Evolutionary conservation across 352 stramenopile species (phyloP).

Genomic region (Globisporangium spiculum): DNA sequence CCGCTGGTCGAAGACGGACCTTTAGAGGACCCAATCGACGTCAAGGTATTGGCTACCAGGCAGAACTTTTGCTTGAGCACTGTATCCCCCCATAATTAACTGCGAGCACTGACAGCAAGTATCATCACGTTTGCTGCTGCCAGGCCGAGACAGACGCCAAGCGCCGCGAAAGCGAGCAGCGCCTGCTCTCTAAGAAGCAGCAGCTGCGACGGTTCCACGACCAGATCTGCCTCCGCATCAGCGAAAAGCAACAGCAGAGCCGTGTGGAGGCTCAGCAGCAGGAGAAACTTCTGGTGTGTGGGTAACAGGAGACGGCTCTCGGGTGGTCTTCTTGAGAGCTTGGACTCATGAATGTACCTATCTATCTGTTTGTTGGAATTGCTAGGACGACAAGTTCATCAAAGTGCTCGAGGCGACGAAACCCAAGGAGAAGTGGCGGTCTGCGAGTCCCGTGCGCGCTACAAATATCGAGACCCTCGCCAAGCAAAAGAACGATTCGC

Average conservation of each 20-base stretch:
- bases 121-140: neutral
- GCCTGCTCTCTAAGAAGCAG: constrained; percentile 32
- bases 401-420: constrained; percentile 29
- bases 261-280: constrained; percentile 25
- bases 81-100: neutral
- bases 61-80: neutral
- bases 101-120: neutral
- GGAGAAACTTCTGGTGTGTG: constrained; percentile 27
- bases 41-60: constrained; percentile 4
- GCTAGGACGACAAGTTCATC: constrained; percentile 37
- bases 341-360: neutral
- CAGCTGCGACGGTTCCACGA: constrained; percentile 57
- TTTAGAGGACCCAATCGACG: constrained; percentile 1
- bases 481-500: neutral
- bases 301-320: too few species aligned
- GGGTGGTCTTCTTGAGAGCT: too few species aligned
- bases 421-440: neutral
- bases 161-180: constrained; percentile 30
- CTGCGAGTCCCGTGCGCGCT: neutral
- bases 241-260: constrained; percentile 38
- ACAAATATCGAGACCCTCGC: neutral
- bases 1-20: constrained; percentile 6
- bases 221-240: constrained; percentile 58
- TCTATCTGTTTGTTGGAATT: neutral
- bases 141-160: constrained; percentile 37